Evolutionary conservation across 345 rosid species (phyloP).

Genomic region (Pelargonium nanum): DNA sequence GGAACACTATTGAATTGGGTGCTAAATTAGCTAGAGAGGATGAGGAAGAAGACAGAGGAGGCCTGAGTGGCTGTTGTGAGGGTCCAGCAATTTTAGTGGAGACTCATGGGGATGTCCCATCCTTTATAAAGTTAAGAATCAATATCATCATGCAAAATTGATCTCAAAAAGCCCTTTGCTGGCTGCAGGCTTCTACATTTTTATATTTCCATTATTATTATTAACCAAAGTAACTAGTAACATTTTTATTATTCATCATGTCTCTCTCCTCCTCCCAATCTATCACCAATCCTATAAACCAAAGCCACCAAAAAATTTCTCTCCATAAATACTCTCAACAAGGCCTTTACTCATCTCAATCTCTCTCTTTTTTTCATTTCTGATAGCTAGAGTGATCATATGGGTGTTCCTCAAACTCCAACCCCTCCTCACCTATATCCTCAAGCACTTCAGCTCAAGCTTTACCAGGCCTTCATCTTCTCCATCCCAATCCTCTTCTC

Average conservation of each 20-base stretch:
- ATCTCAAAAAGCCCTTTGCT: background rate
- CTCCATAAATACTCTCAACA: background rate
- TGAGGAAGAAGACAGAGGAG: background rate
- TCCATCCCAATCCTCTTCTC: conserved; percentile 92
- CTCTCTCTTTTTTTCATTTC: background rate
- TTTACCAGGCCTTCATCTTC: conserved; percentile 92
- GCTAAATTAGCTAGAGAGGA: background rate
- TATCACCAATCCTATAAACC: too few species aligned
- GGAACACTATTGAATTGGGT: background rate
- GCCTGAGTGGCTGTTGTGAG: too few species aligned
- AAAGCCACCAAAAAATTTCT: background rate
- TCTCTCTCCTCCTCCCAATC: too few species aligned
- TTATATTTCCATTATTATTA: too few species aligned
- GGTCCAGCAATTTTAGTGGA: background rate
- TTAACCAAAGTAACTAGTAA: too few species aligned
- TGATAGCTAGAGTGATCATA: conserved; percentile 10
- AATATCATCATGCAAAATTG: background rate
- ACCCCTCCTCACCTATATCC: conserved; percentile 62
- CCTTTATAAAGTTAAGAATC: background rate
- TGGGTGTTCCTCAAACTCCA: conserved; percentile 61
- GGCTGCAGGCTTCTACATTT: too few species aligned
- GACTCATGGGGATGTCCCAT: background rate
- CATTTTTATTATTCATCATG: too few species aligned
- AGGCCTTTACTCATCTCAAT: background rate
- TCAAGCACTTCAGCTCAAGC: conserved; percentile 78